Base-by-base conservation (phyloP, 306 rosid genomes). In the Macrotyloma uniflorum region DNA sequence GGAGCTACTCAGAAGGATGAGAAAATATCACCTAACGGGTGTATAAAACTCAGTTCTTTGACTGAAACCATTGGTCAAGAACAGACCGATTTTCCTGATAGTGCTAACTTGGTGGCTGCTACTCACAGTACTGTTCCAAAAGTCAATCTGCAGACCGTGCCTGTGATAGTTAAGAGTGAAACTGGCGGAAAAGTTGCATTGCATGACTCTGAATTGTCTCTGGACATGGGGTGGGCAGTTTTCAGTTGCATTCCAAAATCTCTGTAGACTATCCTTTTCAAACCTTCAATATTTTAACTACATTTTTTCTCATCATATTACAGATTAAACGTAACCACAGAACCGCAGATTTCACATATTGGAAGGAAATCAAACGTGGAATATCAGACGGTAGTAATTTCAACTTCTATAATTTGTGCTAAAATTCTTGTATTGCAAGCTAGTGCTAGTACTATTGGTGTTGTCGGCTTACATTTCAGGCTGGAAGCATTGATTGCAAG, bases 181-280 rank as follows among this genome's bases (percentile, higher is more conserved):
- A 67, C 33, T 70, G 47, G 79, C 64, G 65, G 76, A 54, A 72
- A 43, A 67, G 83, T 58, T 33, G 83, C 75, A 59, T 16, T 32
- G 32, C 61, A 46, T 68, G 77, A 77, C 79, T 62, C 86, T 36
- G 89, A 82, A 24, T 50, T 72, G 40, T 74, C 65, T 76, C 76
- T 86, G 18, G 93, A 80, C 50, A 73, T 80, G 68, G 82, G 89
- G 98, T 93, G 76, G 5, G 96, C 77, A 53, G 58, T 58, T 82
- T 66, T 59, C 40, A 2, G 49, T 5, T 72, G 38, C 57, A 66
- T 73, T 78, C 47, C 58, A 50, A 33, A 51, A 63, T 63, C 30
- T 53, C 38, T 75, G 28, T 10, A 19, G 5, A 36, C 28, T 40
- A 20, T 9, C 22, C 24, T 70, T 46, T 69, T 49, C 45, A 24